Percentiles rank a stretch among this genome's conserved stretches.
Conservation (phyloP, 805 yeast genomes). For the Candida coleopterorum region DNA sequence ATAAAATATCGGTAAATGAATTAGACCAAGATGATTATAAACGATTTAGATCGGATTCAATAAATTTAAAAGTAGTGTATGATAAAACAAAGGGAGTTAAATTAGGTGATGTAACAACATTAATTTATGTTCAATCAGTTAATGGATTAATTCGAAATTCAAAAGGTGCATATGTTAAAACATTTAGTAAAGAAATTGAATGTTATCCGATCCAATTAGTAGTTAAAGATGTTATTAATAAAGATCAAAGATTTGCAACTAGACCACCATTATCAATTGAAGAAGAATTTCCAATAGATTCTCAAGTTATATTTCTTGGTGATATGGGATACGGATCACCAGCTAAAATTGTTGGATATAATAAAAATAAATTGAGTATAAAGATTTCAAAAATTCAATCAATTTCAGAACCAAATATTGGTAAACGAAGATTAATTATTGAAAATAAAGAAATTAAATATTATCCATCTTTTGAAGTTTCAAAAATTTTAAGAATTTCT, state of each 20-base stretch:
- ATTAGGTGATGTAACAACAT: conserved; percentile 47
- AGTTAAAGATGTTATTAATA: conserved; percentile 67
- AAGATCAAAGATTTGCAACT: conserved; percentile 70
- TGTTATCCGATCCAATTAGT: conserved; percentile 74
- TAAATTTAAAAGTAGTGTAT: conserved; percentile 39
- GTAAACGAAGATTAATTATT: conserved; percentile 50
- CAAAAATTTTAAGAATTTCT: conserved; percentile 51
- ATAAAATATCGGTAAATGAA: conserved; percentile 34
- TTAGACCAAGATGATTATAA: conserved; percentile 41
- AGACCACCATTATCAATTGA: conserved; percentile 72
- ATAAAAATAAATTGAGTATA: conserved; percentile 48
- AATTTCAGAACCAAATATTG: conserved; percentile 58
- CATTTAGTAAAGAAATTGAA: conserved; percentile 51
- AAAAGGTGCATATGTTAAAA: conserved; percentile 74
- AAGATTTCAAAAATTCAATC: conserved; percentile 34
- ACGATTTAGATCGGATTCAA: conserved; percentile 40
- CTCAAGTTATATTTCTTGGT: conserved; percentile 75
- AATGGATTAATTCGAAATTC: conserved; percentile 68
- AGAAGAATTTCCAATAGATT: conserved; percentile 73
- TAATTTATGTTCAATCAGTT: conserved; percentile 70
- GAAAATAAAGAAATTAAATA: conserved; percentile 58
- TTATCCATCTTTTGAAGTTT: conserved; percentile 60
- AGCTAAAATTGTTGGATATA: conserved; percentile 61
- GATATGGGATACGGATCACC: conserved; percentile 84
- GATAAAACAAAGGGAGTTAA: conserved; percentile 57